phyloP scores from a whole-genome alignment of 2,329 filamentous ascomycete species.

The Tolypocladium pustulatum region DNA sequence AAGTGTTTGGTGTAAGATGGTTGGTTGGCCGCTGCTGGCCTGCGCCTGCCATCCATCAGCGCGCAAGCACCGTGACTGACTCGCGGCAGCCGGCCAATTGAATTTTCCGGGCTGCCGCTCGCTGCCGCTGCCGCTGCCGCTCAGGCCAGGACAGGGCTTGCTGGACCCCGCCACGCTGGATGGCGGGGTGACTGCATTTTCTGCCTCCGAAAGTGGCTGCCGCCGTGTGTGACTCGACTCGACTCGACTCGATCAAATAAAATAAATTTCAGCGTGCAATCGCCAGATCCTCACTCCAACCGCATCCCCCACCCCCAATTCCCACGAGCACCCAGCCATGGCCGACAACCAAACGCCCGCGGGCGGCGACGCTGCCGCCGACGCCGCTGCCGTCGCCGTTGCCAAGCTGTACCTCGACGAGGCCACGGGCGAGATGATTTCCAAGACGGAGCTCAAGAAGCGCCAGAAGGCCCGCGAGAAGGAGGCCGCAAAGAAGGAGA shows the following conservation, averaged over 20 bases:
- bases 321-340: slow-evolving; percentile 12
- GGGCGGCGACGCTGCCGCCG: slow-evolving; percentile 30
- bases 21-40: no score
- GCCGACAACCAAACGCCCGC: slow-evolving; percentile 19
- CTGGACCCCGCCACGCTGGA: background rate
- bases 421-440: slow-evolving; percentile 79
- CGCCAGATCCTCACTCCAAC: background rate
- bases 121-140: no score
- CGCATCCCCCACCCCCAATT: no score
- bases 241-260: no score
- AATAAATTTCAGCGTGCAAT: background rate
- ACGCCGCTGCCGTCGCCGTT: slow-evolving; percentile 43
- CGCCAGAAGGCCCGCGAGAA: slow-evolving; percentile 82
- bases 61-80: background rate
- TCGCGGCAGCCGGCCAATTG: background rate
- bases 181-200: background rate
- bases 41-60: background rate
- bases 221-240: background rate
- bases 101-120: background rate
- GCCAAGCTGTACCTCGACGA: slow-evolving; percentile 80
- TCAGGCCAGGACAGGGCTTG: background rate
- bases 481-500: slow-evolving; percentile 82
- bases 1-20: background rate
- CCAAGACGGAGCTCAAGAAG: slow-evolving; percentile 89
- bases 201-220: background rate